Percentiles rank a stretch among this genome's conserved stretches.
Conservation (phyloP, 164 flowering plant genomes). For the Nymphaea colorata region DNA sequence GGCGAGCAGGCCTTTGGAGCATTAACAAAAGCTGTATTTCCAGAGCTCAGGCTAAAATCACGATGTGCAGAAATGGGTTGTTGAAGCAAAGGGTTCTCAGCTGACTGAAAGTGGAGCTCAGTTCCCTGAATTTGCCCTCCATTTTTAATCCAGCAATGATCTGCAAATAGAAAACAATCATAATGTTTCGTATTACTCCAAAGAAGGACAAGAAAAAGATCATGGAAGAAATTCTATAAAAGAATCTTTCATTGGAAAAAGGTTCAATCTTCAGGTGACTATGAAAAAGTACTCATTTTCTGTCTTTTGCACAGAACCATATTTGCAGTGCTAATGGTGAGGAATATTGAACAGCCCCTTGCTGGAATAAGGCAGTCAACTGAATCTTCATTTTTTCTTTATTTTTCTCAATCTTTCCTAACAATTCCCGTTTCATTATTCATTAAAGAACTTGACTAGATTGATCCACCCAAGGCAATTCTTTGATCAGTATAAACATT, state of each 20-base stretch:
- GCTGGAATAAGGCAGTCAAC: too few species aligned
- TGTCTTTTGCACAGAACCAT: neutral
- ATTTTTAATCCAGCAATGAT: slow-evolving; percentile 52
- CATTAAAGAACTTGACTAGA: too few species aligned
- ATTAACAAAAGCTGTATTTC: slow-evolving; percentile 20
- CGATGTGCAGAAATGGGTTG: slow-evolving; percentile 20
- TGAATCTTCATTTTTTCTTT: too few species aligned
- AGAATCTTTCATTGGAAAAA: neutral
- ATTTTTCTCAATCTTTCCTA: too few species aligned
- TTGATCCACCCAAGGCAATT: too few species aligned
- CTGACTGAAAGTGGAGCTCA: neutral
- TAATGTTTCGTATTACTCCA: neutral
- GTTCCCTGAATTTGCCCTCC: neutral
- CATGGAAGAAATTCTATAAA: neutral
- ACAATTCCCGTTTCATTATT: too few species aligned
- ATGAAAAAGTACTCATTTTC: neutral
- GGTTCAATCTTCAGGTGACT: neutral
- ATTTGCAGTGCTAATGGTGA: too few species aligned
- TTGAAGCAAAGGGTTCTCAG: slow-evolving; percentile 4
- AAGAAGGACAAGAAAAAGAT: neutral
- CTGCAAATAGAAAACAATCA: slow-evolving; percentile 19
- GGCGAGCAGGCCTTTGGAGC: slow-evolving; percentile 27
- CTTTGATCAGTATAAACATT: too few species aligned
- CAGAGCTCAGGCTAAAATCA: slow-evolving; percentile 51
- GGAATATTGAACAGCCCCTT: too few species aligned